A percentile compares a stretch with the other conserved stretches of the same genome.
phyloP scores from a whole-genome alignment of 805 yeast genomes.

The Metschnikowia gruessii region DNA sequence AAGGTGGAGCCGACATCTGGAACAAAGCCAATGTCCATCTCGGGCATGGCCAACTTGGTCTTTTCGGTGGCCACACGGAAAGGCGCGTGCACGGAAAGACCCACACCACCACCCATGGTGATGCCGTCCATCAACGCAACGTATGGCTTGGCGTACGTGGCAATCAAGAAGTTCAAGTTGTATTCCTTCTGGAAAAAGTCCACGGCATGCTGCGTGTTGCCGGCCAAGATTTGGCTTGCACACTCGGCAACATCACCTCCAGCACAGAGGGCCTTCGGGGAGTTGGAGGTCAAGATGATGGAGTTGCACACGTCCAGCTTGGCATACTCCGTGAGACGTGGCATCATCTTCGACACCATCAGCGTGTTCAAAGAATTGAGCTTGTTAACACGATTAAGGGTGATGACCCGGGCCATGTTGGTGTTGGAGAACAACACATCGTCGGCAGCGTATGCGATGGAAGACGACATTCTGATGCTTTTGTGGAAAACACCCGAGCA shows the following conservation, averaged over 20 bases:
- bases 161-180: slow-evolving; percentile 70
- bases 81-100: slow-evolving; percentile 84
- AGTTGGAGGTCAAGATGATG: slow-evolving; percentile 62
- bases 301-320: slow-evolving; percentile 63
- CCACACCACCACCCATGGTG: slow-evolving; percentile 98
- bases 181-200: slow-evolving; percentile 79
- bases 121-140: slow-evolving; percentile 88
- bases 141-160: slow-evolving; percentile 83
- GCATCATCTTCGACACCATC: slow-evolving; percentile 71
- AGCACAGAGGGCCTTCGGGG: slow-evolving; percentile 81
- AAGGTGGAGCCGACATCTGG: slow-evolving; percentile 96
- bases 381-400: slow-evolving; percentile 76
- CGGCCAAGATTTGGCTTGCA: slow-evolving; percentile 55
- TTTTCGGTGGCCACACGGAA: slow-evolving; percentile 91
- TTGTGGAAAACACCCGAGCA: slow-evolving; percentile 8
- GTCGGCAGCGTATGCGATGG: slow-evolving; percentile 28
- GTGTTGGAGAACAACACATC: slow-evolving; percentile 64
- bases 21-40: slow-evolving; percentile 92
- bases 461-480: slow-evolving; percentile 21
- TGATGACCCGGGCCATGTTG: slow-evolving; percentile 67
- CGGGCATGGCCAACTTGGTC: slow-evolving; percentile 96
- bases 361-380: slow-evolving; percentile 78
- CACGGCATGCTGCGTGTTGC: slow-evolving; percentile 47
- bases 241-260: slow-evolving; percentile 94
- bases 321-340: slow-evolving; percentile 73